Evolutionary conservation across 176 grass and related monocot genomes (phyloP).

Genomic region (Rhynchospora pubera): DNA sequence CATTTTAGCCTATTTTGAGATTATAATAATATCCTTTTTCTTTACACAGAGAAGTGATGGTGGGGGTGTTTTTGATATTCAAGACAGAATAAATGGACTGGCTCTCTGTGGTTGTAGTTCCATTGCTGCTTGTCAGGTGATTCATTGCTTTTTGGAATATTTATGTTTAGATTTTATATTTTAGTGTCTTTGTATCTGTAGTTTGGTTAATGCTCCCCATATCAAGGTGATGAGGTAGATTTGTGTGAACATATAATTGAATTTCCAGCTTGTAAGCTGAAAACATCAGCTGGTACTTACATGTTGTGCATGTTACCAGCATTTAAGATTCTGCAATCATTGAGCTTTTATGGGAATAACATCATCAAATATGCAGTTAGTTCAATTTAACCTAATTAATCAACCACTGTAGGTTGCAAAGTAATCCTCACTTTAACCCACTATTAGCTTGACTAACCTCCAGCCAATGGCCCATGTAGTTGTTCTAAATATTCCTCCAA

Average conservation of each 20-base stretch:
- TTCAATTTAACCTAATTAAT: not conserved
- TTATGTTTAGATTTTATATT: not conserved
- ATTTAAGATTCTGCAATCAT: not conserved
- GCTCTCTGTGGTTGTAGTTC: slow-evolving; percentile 69
- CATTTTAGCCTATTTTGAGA: not conserved
- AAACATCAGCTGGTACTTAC: slow-evolving; percentile 27
- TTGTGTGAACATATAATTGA: not conserved
- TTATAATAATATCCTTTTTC: slow-evolving; percentile 4
- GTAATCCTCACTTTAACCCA: not conserved
- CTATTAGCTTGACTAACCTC: not conserved
- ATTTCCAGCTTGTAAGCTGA: slow-evolving; percentile 27
- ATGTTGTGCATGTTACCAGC: slow-evolving; percentile 22
- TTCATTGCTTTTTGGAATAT: not conserved
- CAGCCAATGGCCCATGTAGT: not conserved
- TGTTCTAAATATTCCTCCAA: not conserved
- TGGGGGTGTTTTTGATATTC: slow-evolving; percentile 76
- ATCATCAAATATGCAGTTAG: not conserved
- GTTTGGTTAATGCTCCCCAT: not conserved
- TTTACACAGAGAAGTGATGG: slow-evolving; percentile 68
- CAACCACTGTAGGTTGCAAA: not conserved
- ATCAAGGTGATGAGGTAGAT: not conserved
- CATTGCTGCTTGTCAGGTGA: slow-evolving; percentile 72
- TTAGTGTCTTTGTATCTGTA: not conserved
- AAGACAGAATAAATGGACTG: slow-evolving; percentile 88
- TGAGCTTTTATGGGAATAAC: not conserved